These are phyloP conservation scores for Penicillium taxi DNA, from an alignment of 495 filamentous ascomycete genomes.

Conservation along the genomic window DNA sequence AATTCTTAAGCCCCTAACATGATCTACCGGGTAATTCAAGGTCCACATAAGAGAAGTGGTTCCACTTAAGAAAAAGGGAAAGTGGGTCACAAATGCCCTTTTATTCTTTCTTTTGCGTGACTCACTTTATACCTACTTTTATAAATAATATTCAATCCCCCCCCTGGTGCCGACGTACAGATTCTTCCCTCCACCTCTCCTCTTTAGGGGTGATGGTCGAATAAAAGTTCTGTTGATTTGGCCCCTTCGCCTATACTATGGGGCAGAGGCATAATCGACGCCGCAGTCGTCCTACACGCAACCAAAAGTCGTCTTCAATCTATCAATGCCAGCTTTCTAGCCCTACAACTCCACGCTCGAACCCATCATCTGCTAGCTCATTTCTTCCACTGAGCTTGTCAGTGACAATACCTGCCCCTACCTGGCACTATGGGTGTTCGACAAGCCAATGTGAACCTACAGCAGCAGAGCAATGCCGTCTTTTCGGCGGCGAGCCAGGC, in stretches of 20 bases:
- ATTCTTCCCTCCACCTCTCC: constrained; percentile 31
- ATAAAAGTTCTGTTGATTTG: constrained; percentile 8
- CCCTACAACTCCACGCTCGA: constrained; percentile 4
- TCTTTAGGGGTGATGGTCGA: constrained; percentile 37
- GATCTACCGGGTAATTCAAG: constrained; percentile 13
- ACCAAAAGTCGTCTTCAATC: constrained; percentile 5
- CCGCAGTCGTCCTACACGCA: constrained; percentile 29
- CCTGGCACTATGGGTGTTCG: constrained; percentile 36
- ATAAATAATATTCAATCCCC: constrained; percentile 9
- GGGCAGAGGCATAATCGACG: constrained; percentile 44
- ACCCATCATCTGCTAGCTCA: constrained; percentile 6
- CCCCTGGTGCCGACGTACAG: constrained; percentile 9
- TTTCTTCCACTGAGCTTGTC: constrained; percentile 16
- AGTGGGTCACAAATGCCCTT: constrained; percentile 11
- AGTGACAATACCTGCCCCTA: constrained; percentile 25
- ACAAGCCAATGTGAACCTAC: constrained; percentile 30
- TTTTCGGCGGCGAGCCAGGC: constrained; percentile 42
- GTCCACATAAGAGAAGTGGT: constrained; percentile 4
- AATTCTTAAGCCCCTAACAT: constrained; percentile 13
- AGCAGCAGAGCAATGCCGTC: constrained; percentile 35
- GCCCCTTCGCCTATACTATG: constrained; percentile 21
- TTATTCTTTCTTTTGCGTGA: constrained; percentile 16
- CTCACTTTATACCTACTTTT: constrained; percentile 10
- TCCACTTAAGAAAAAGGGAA: constrained; percentile 6
- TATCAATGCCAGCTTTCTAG: constrained; percentile 4